Conservation (phyloP, 2,329 filamentous ascomycete genomes). For the Monilinia aucupariae region DNA sequence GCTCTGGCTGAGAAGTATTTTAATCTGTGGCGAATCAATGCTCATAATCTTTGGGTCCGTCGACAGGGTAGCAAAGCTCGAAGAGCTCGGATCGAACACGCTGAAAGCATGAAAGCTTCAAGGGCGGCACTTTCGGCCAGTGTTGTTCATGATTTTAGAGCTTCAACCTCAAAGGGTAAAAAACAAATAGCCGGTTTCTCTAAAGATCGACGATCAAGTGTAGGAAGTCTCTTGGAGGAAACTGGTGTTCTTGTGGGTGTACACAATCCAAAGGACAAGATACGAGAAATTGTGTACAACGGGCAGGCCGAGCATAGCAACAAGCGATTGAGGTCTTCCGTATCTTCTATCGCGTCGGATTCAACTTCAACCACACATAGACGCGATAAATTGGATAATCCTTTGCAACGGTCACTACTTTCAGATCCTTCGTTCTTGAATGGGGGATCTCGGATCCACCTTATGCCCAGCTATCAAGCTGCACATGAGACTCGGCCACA, state of each 20-base stretch:
- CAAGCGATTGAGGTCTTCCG: slow-evolving; percentile 25
- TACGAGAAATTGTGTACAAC: slow-evolving; percentile 23
- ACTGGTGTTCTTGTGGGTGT: slow-evolving; percentile 29
- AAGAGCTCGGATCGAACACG: slow-evolving; percentile 29
- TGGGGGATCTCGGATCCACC: slow-evolving; percentile 33
- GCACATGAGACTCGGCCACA: slow-evolving; percentile 27
- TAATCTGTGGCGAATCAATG: slow-evolving; percentile 29
- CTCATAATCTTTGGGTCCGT: slow-evolving; percentile 26
- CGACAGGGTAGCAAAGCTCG: slow-evolving; percentile 32
- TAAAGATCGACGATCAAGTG: slow-evolving; percentile 21
- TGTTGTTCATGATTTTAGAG: slow-evolving; percentile 34
- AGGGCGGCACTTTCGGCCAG: slow-evolving; percentile 27
- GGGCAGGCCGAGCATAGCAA: slow-evolving; percentile 11
- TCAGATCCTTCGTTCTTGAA: slow-evolving; percentile 33
- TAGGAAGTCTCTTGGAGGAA: slow-evolving; percentile 30
- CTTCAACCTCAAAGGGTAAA: slow-evolving; percentile 23
- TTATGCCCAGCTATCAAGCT: slow-evolving; percentile 25
- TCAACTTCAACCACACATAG: slow-evolving; percentile 25
- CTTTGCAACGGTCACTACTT: slow-evolving; percentile 30
- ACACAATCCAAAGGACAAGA: slow-evolving; percentile 23
- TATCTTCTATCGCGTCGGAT: slow-evolving; percentile 18
- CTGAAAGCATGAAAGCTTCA: slow-evolving; percentile 28
- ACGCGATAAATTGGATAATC: slow-evolving; percentile 27
- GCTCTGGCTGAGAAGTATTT: slow-evolving; percentile 33
- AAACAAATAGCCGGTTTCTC: neutral